Evolutionary conservation across 768 basidiomycete genomes (phyloP).

Genomic region (Tylopilus felleus): DNA sequence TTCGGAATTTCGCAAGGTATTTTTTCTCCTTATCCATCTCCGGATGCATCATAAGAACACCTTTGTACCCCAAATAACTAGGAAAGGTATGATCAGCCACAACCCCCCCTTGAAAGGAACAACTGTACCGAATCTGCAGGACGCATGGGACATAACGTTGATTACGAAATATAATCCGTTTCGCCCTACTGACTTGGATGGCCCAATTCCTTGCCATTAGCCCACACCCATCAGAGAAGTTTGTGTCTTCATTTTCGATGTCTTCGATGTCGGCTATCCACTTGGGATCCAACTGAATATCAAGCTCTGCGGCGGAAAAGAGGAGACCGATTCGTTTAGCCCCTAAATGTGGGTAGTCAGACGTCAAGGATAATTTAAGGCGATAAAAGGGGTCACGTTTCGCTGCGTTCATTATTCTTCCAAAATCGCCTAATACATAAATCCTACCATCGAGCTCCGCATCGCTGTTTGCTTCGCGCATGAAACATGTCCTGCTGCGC

Average conservation of each 20-base stretch:
- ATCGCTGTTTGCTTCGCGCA: conserved; percentile 52
- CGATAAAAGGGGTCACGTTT: conserved; percentile 43
- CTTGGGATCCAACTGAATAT: conserved; percentile 50
- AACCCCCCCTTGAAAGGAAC: not conserved
- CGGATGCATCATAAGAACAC: conserved; percentile 65
- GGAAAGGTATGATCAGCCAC: not conserved
- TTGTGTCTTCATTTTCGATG: conserved; percentile 51
- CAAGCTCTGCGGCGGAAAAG: conserved; percentile 62
- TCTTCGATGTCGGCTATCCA: conserved; percentile 55
- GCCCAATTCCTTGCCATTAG: conserved; percentile 55
- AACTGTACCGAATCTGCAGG: conserved; percentile 55
- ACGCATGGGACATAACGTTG: conserved; percentile 58
- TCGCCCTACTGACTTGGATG: conserved; percentile 48
- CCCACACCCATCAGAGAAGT: conserved; percentile 70
- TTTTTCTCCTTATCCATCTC: conserved; percentile 47
- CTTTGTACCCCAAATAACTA: conserved; percentile 71
- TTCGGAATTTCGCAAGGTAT: conserved; percentile 54
- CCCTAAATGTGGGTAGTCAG: conserved; percentile 37
- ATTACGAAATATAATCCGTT: conserved; percentile 53
- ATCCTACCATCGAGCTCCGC: conserved; percentile 56
- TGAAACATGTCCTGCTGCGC: conserved; percentile 62
- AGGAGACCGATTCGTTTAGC: conserved; percentile 67
- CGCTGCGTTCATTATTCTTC: conserved; percentile 57
- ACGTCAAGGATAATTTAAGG: not conserved
- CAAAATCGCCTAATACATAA: conserved; percentile 56